Conservation (phyloP, 2,329 filamentous ascomycete genomes). For the Fusarium sp. region DNA sequence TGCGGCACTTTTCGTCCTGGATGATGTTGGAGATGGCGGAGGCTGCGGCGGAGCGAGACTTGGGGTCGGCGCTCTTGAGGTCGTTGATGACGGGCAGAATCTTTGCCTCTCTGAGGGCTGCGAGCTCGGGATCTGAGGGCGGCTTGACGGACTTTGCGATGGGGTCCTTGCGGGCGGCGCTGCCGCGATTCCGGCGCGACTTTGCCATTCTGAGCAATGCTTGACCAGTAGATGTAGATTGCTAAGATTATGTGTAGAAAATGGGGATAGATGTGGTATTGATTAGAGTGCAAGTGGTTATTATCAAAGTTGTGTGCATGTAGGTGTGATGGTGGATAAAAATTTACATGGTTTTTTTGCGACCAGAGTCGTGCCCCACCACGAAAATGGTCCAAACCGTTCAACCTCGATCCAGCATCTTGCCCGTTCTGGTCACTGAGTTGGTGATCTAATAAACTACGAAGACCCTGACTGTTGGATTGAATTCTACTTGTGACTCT, state of each 20-base stretch:
- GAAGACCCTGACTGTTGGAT: no score
- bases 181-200: constrained; percentile 68
- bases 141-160: constrained; percentile 72
- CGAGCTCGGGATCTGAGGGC: constrained; percentile 75
- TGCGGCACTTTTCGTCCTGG: constrained; percentile 73
- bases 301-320: background rate
- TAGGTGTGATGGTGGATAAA: constrained; percentile 25
- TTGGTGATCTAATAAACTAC: no score
- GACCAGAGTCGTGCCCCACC: constrained; percentile 42
- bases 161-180: constrained; percentile 67
- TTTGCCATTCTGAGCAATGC: constrained; percentile 68
- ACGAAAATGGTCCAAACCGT: constrained; percentile 24
- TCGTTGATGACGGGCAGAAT: constrained; percentile 76
- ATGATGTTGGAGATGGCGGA: constrained; percentile 74
- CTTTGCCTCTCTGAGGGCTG: constrained; percentile 73
- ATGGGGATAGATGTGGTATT: background rate
- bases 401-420: background rate
- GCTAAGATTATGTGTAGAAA: no score
- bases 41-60: constrained; percentile 73
- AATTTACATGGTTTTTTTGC: constrained; percentile 43
- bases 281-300: background rate
- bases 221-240: background rate
- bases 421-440: no score
- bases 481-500: no score
- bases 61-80: constrained; percentile 72